Conservation (phyloP, 2,329 filamentous ascomycete genomes). For the Fusarium anguioides region DNA sequence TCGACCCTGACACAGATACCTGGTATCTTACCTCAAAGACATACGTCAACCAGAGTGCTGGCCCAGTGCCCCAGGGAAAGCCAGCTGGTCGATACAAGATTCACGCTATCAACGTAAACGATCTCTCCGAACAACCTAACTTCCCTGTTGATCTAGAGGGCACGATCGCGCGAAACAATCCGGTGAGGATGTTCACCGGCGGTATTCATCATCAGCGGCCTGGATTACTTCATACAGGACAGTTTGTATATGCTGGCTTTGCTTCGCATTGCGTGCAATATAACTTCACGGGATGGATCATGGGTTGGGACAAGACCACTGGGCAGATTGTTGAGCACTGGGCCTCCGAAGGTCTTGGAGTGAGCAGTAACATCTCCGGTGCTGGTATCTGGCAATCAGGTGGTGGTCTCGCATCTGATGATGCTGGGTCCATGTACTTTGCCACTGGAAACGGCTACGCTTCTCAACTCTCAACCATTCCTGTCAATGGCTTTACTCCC, state of each 20-base stretch:
- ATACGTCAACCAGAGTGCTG: slow-evolving; percentile 50
- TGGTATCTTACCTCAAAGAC: slow-evolving; percentile 59
- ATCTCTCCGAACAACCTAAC: slow-evolving; percentile 51
- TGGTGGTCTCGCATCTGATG: slow-evolving; percentile 54
- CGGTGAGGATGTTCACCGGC: slow-evolving; percentile 60
- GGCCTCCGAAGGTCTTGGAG: slow-evolving; percentile 56
- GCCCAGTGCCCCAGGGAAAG: slow-evolving; percentile 48
- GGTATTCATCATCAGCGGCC: slow-evolving; percentile 65
- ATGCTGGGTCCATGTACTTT: slow-evolving; percentile 54
- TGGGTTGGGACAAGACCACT: slow-evolving; percentile 59
- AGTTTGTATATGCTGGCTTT: slow-evolving; percentile 63
- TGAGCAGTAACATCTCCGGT: slow-evolving; percentile 51
- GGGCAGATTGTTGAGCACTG: slow-evolving; percentile 53
- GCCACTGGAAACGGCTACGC: slow-evolving; percentile 56
- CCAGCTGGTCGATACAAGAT: slow-evolving; percentile 52
- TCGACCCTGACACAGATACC: slow-evolving; percentile 58
- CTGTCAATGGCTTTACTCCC: slow-evolving; percentile 52
- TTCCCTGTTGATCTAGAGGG: slow-evolving; percentile 63
- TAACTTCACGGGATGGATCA: slow-evolving; percentile 65
- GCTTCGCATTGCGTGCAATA: slow-evolving; percentile 67
- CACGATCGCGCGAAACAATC: slow-evolving; percentile 58
- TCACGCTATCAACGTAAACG: slow-evolving; percentile 54
- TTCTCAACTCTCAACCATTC: slow-evolving; percentile 52
- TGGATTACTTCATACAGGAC: slow-evolving; percentile 57
- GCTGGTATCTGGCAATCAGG: slow-evolving; percentile 59